Base-by-base conservation (phyloP, 2,329 filamentous ascomycete genomes). In the Colletotrichum sp. region DNA sequence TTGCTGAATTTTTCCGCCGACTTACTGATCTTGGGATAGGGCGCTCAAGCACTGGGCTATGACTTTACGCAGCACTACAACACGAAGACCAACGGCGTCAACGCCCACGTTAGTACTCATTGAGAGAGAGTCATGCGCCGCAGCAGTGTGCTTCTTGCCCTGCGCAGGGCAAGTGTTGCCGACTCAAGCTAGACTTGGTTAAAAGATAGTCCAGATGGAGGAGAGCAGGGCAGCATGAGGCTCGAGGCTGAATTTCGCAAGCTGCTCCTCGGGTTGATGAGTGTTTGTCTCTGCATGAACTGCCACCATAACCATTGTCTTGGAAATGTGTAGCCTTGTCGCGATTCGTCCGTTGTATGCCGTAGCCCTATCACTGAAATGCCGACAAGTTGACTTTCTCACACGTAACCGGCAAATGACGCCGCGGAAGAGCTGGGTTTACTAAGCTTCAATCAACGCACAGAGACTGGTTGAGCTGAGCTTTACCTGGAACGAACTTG, bases 51-150 rank as follows among this genome's bases (percentile, higher is more conserved):
- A 69, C 57, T 30, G 70, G 78, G 85, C 21, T 88, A 88, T 70
- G 86, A 88, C 75, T 87, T 87, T 67, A 86, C 84, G 12, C 85
- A 86, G 79, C 86, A 88, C 78, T 88, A 86, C 71, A 84, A n/a
- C 44, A n/a, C 39, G 26, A 21, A 26, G n/a, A n/a, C 66, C 49
- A 59, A 60, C 66, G 52, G 52, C 52, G 28, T 21, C 66, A 36
- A 24, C 32, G 49, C n/a, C 52, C 30, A 34, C n/a, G 32, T 39
- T 28, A 60, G 66, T 44, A 15, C 36, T n/a, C 52, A 59, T 68
- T 36, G 36, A 49, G 65, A 57, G 49, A 57, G 65, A 57, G 49
- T 57, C 65, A 59, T 68, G 49, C 44, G 44, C 44, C 7, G 44
- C 24, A 13, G 7, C 24, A 59, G 49, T n/a, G 52, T 39, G 28